Evolutionary conservation across 2,329 filamentous ascomycete genomes (phyloP).

Genomic region (Clarireedia paspali): DNA sequence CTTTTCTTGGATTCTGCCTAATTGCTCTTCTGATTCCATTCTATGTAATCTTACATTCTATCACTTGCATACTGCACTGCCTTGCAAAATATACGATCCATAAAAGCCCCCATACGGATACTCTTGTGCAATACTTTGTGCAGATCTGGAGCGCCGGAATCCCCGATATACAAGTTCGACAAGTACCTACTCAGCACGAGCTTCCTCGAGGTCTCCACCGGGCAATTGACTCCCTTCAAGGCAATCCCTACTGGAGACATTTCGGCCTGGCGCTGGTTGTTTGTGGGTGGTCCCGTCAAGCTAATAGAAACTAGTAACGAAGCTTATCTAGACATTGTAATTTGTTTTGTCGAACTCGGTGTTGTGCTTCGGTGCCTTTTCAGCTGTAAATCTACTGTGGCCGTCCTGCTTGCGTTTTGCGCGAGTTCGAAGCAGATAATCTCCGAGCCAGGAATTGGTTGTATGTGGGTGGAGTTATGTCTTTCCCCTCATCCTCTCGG

Average conservation of each 20-base stretch:
- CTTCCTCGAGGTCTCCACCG: neutral
- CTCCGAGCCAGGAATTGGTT: neutral
- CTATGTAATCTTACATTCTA: no score
- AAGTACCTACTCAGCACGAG: no score
- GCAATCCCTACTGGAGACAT: neutral
- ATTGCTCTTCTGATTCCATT: no score
- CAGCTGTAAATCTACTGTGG: neutral
- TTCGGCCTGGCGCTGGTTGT: neutral
- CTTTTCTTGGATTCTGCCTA: no score
- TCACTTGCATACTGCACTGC: no score
- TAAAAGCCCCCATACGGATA: no score
- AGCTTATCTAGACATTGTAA: slow-evolving; percentile 4
- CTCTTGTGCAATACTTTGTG: no score
- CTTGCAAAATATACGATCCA: no score
- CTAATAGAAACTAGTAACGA: neutral
- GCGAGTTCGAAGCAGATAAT: slow-evolving; percentile 2
- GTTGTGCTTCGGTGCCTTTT: neutral
- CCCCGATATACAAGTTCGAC: no score
- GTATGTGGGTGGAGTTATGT: slow-evolving; percentile 16
- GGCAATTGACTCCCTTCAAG: neutral
- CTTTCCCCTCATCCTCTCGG: slow-evolving; percentile 19
- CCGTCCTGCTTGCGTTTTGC: neutral
- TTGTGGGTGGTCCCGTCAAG: neutral
- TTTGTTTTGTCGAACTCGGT: slow-evolving; percentile 3
- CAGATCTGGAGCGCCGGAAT: no score